phyloP scores from a whole-genome alignment of 139 green algal genomes.

The Auxenochlorella pyrenoidosa region DNA sequence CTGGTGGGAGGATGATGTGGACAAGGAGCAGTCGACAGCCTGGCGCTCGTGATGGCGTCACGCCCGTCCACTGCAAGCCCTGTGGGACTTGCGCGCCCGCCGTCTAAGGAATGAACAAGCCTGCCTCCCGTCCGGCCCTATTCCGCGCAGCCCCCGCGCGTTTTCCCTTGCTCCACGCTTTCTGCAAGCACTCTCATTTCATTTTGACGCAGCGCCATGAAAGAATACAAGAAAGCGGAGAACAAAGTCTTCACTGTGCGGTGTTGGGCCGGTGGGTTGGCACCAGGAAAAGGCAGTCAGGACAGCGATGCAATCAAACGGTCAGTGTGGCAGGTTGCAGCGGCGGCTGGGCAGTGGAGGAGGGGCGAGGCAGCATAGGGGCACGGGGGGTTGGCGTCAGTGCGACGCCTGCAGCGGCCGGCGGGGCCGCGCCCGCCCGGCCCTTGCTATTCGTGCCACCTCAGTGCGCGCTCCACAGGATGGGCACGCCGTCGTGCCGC shows the following conservation, averaged over 20 bases:
- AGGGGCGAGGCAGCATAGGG: not conserved
- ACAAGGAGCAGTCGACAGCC: slow-evolving; percentile 68
- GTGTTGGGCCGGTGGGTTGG: not conserved
- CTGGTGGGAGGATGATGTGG: slow-evolving; percentile 90
- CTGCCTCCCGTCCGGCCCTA: not conserved
- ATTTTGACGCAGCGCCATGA: not conserved
- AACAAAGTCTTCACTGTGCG: too few relatives aligned
- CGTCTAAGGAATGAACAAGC: not conserved
- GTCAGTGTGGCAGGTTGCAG: not conserved
- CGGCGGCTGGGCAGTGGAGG: not conserved
- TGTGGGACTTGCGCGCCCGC: too few relatives aligned
- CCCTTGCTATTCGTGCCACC: too few relatives aligned
- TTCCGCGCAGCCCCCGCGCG: not conserved
- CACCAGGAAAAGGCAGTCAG: not conserved
- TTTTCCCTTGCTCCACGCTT: not conserved
- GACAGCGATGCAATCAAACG: not conserved
- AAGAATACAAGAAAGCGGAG: too few relatives aligned
- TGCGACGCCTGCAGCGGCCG: too few relatives aligned
- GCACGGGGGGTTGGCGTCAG: not conserved
- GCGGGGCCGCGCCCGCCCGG: too few relatives aligned
- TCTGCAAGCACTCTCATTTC: not conserved
- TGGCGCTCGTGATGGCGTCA: slow-evolving; percentile 76
- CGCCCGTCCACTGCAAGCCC: not conserved
- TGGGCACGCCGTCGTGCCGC: slow-evolving; percentile 88
- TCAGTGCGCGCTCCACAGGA: slow-evolving; percentile 61